Percentiles rank a stretch among this genome's conserved stretches.
These are phyloP conservation scores for Delitschia confertaspora DNA, from an alignment of 495 filamentous ascomycete species.

Conservation along the genomic window DNA sequence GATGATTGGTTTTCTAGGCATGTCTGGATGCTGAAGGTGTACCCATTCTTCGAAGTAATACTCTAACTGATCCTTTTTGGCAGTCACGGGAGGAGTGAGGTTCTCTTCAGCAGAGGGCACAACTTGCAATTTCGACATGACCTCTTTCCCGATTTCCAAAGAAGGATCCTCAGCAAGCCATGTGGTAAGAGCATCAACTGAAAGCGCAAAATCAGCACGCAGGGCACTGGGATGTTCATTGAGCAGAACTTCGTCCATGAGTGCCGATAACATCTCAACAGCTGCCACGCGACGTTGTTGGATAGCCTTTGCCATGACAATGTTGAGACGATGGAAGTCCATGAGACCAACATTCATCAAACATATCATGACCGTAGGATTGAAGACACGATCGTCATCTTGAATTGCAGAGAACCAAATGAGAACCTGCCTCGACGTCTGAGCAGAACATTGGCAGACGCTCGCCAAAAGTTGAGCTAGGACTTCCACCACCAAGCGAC, in stretches of 20 bases:
- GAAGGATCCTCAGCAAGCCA: slow-evolving; percentile 71
- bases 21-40: slow-evolving; percentile 62
- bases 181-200: slow-evolving; percentile 64
- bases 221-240: slow-evolving; percentile 66
- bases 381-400: slow-evolving; percentile 69
- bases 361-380: slow-evolving; percentile 64
- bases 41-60: slow-evolving; percentile 96
- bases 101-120: slow-evolving; percentile 17
- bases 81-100: slow-evolving; percentile 27
- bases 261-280: slow-evolving; percentile 61
- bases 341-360: slow-evolving; percentile 66
- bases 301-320: slow-evolving; percentile 62
- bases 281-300: slow-evolving; percentile 56
- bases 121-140: slow-evolving; percentile 59
- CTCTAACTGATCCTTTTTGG: slow-evolving; percentile 70
- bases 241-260: slow-evolving; percentile 69
- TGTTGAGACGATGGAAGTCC: slow-evolving; percentile 73
- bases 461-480: slow-evolving; percentile 72
- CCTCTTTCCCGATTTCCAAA: slow-evolving; percentile 52
- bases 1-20: slow-evolving; percentile 57
- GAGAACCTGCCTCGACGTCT: slow-evolving; percentile 64
- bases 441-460: slow-evolving; percentile 66
- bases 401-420: slow-evolving; percentile 60
- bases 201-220: slow-evolving; percentile 76
- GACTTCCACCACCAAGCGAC: slow-evolving; percentile 66